Evolutionary conservation across 2,329 filamentous ascomycete genomes (phyloP).

Genomic region (Aschersonia sp.): DNA sequence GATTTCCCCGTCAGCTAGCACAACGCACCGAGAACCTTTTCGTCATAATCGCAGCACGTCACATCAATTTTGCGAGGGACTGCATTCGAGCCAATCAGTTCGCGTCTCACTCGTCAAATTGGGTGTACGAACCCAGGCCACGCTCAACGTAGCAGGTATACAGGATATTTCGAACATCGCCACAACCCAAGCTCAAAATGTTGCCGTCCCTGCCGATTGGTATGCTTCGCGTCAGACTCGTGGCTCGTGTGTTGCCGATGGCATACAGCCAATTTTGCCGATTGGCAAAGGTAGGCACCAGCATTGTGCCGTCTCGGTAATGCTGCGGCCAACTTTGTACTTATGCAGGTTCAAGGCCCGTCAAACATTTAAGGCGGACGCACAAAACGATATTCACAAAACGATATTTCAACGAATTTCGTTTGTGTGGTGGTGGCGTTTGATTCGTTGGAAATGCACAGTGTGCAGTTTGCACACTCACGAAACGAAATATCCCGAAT

Average conservation of each 20-base stretch:
- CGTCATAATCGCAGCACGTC: conserved; percentile 40
- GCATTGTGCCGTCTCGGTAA: conserved; percentile 12
- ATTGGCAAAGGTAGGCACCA: conserved; percentile 20
- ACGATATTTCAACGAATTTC: too few species aligned
- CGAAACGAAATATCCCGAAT: too few species aligned
- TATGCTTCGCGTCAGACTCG: conserved; percentile 29
- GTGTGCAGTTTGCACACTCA: too few species aligned
- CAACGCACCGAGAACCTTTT: conserved; percentile 31
- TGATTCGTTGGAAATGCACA: too few species aligned
- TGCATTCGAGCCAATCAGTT: conserved; percentile 5
- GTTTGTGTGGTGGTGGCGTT: too few species aligned
- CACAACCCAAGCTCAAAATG: conserved; percentile 39
- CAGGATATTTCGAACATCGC: conserved; percentile 41
- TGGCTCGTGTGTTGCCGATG: conserved; percentile 39
- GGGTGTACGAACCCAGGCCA: conserved; percentile 8
- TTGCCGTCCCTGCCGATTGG: conserved; percentile 33
- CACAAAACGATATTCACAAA: not conserved
- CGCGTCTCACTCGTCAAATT: conserved; percentile 11
- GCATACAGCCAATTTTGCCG: conserved; percentile 25
- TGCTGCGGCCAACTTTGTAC: too few species aligned
- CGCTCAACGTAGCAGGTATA: conserved; percentile 33
- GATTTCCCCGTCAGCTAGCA: not conserved
- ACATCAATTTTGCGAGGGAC: conserved; percentile 31
- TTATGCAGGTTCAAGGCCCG: too few species aligned
- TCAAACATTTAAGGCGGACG: not conserved